Conservation (phyloP, 176 grass and related monocot species). For the Otatea glauca region DNA sequence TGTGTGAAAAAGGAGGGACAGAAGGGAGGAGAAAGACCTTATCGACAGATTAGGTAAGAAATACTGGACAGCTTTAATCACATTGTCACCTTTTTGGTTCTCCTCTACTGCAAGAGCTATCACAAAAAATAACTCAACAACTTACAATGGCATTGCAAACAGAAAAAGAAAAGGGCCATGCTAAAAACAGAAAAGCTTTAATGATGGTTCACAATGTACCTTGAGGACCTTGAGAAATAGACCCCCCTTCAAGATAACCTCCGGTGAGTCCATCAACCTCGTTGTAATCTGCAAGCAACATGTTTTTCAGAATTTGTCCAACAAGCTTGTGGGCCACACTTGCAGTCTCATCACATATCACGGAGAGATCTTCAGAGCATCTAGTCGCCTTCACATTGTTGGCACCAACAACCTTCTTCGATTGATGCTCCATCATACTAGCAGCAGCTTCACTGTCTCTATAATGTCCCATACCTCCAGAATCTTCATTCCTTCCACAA, state of each 20-base stretch:
- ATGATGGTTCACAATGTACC: conserved; percentile 43
- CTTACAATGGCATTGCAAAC: not conserved
- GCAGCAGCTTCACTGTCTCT: not conserved
- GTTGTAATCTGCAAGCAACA: conserved; percentile 20
- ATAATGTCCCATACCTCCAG: not conserved
- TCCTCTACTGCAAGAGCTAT: not conserved
- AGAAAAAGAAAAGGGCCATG: conserved; percentile 21
- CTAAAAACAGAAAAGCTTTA: conserved; percentile 11
- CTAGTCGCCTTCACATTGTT: conserved; percentile 7
- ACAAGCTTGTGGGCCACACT: conserved; percentile 31
- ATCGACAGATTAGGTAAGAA: conserved; percentile 62
- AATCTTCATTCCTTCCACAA: not conserved
- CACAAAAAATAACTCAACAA: conserved; percentile 33
- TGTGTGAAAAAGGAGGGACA: not conserved
- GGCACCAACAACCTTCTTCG: not conserved
- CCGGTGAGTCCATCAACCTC: conserved; percentile 21
- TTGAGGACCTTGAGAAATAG: conserved; percentile 22
- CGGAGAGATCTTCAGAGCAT: conserved; percentile 13
- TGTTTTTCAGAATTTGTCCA: conserved; percentile 29
- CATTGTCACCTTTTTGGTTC: conserved; percentile 38
- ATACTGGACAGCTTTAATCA: conserved; percentile 56
- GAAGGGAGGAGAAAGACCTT: conserved; percentile 40
- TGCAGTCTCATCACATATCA: conserved; percentile 41
- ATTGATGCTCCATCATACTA: not conserved
- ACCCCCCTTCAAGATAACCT: conserved; percentile 28